Evolutionary conservation across 768 basidiomycete genomes (phyloP), one percentile per base, ranked within the genome.

Genomic region (Kwoniella botswanensis): DNA sequence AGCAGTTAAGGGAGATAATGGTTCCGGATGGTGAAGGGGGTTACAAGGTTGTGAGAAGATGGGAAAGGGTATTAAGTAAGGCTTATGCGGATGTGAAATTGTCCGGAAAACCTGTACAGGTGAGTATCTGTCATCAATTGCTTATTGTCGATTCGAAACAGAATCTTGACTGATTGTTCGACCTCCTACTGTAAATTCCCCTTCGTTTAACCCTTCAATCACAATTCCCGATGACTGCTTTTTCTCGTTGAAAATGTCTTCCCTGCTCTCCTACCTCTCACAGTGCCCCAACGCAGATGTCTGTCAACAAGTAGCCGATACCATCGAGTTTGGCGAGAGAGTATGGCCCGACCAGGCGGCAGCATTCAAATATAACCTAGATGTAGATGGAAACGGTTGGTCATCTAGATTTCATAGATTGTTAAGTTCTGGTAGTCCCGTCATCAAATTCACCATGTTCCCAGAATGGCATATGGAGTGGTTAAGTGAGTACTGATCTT

Each of bases 391-490:
- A 7, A 82, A 83, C 67, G 90, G 89, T 1, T 90, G 90, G 89
- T 90, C 89, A 3, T 86, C 88, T n/a, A 86, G 90, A 4, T 92
- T 91, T 80, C 89, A 90, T 71, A 85, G 89, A 4, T 84, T 91
- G 2, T 85, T 91, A 4, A 88, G 88, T 2, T 86, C 88, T 24
- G 89, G 90, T 26, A 86, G 90, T 0, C 83, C 90, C 17, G 84
- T 91, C 5, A 88, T 92, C 84, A 91, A 91, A 77, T 85, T 88
- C 44, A 91, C 90, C 0, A 87, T 91, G 71, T 91, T 89, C 76
- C 90, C 90, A 0, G 91, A 91, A 82, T 92, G 91, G 91, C 89
- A 76, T 66, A 78, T 74, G 75, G 71, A 74, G 73, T 74, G 44
- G 24, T 55, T 52, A 5, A 67, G 65, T 63, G 46, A 43, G 69